These are phyloP conservation scores for Xylaria sp. DNA, from an alignment of 2,329 filamentous ascomycete genomes.

Conservation along the genomic window DNA sequence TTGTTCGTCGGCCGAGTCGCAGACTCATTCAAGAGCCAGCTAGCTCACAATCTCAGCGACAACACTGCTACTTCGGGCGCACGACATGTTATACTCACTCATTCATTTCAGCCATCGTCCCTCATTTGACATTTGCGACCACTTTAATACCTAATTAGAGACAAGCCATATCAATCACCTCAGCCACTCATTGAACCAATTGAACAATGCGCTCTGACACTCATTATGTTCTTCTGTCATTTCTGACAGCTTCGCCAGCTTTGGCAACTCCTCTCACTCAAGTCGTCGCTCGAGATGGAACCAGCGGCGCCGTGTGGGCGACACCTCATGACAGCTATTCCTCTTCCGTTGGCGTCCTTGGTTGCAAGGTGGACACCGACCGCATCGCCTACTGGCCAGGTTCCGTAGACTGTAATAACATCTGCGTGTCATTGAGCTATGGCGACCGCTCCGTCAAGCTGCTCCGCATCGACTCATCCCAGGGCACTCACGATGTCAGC, in stretches of 20 bases:
- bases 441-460: conserved; percentile 65
- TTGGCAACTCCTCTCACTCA: conserved; percentile 13
- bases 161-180: conserved; percentile 31
- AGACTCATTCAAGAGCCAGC: conserved; percentile 19
- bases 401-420: conserved; percentile 63
- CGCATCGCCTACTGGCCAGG: conserved; percentile 71
- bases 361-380: conserved; percentile 71
- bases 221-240: conserved; percentile 29
- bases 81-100: conserved; percentile 31
- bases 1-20: conserved; percentile 31
- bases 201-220: conserved; percentile 28
- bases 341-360: conserved; percentile 68
- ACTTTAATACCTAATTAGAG: conserved; percentile 16
- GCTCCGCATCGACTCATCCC: conserved; percentile 66
- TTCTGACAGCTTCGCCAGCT: conserved; percentile 26
- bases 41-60: conserved; percentile 22
- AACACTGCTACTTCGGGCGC: background rate
- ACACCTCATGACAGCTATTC: conserved; percentile 69
- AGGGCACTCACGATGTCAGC: conserved; percentile 67
- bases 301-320: conserved; percentile 57
- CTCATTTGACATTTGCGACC: conserved; percentile 29
- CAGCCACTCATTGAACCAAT: conserved; percentile 34
- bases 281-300: background rate
- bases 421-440: conserved; percentile 66
- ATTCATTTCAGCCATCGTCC: conserved; percentile 13